A percentile compares a stretch with the other conserved stretches of the same genome.
Conservation (phyloP, 2,329 filamentous ascomycete genomes). For the Ilyonectria destructans region DNA sequence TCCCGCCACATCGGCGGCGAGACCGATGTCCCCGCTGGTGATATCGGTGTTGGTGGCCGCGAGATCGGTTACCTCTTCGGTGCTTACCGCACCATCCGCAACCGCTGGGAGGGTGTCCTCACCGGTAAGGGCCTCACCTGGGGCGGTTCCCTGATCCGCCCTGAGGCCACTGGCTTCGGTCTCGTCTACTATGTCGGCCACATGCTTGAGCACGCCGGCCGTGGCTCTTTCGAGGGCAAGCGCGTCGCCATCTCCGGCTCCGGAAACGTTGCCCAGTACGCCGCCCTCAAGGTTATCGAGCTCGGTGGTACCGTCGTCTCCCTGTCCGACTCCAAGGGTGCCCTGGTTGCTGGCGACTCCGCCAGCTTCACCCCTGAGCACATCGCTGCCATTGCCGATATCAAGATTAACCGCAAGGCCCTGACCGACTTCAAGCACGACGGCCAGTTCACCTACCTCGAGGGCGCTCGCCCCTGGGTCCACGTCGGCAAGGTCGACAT, state of each 20-base stretch:
- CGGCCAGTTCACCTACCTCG: conserved; percentile 87
- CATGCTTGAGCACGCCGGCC: conserved; percentile 94
- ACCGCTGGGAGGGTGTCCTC: conserved; percentile 95
- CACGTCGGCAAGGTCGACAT: conserved; percentile 93
- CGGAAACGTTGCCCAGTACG: conserved; percentile 98
- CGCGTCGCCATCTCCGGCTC: conserved; percentile 96
- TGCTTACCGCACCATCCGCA: conserved; percentile 89
- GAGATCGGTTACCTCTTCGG: conserved; percentile 98
- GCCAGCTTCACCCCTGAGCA: conserved; percentile 85
- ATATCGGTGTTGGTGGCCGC: conserved; percentile 93
- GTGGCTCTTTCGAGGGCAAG: conserved; percentile 91
- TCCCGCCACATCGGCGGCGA: conserved; percentile 96
- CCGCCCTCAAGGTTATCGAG: conserved; percentile 95
- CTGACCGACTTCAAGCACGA: conserved; percentile 80
- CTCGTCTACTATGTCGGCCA: conserved; percentile 96
- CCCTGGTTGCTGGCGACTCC: conserved; percentile 82
- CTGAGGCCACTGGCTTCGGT: conserved; percentile 97
- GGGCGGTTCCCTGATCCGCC: conserved; percentile 95
- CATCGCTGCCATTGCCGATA: conserved; percentile 82
- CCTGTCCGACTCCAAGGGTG: conserved; percentile 92
- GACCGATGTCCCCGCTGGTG: conserved; percentile 96
- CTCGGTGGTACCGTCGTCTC: conserved; percentile 94
- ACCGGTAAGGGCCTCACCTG: conserved; percentile 95
- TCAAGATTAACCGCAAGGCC: conserved; percentile 91
- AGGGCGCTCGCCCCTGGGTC: conserved; percentile 90